phyloP scores from a whole-genome alignment of 2,329 filamentous ascomycete species.

The Alternaria triticina region DNA sequence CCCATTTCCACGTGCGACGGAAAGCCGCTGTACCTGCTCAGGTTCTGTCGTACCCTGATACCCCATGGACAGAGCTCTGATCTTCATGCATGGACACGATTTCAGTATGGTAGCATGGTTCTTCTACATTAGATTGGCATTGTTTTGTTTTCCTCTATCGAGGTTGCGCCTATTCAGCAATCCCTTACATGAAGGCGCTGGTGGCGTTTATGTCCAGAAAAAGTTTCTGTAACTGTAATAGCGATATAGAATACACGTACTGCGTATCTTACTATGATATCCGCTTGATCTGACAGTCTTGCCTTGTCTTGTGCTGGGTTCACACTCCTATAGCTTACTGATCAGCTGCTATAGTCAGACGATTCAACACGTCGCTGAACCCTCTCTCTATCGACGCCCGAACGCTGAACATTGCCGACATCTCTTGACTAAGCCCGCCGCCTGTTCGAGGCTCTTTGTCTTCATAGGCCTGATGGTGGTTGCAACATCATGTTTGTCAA shows the following conservation, averaged over 20 bases:
- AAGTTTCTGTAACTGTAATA: constrained; percentile 38
- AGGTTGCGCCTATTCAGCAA: constrained; percentile 10
- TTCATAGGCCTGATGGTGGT: neutral
- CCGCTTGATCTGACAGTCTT: neutral
- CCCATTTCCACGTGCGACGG: constrained; percentile 6
- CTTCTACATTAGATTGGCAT: constrained; percentile 38
- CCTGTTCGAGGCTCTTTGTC: neutral
- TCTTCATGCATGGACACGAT: constrained; percentile 15
- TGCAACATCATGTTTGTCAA: neutral
- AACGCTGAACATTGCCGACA: neutral
- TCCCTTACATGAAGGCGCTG: constrained; percentile 33
- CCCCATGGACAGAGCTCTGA: constrained; percentile 33
- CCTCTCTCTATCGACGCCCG: neutral
- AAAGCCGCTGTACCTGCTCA: constrained; percentile 15
- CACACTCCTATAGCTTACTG: neutral
- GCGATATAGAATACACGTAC: constrained; percentile 30
- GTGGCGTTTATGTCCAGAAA: constrained; percentile 31
- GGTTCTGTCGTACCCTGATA: constrained; percentile 38
- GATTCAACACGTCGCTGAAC: neutral
- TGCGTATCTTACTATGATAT: neutral
- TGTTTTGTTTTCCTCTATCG: constrained; percentile 20
- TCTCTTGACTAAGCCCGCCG: neutral
- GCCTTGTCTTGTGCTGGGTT: neutral
- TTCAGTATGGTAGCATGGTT: constrained; percentile 15
- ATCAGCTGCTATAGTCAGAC: neutral